Percentiles rank a stretch among this genome's conserved stretches.
Evolutionary conservation across 2,329 filamentous ascomycete genomes (phyloP).

Genomic region (Pestalotiopsis sp.): DNA sequence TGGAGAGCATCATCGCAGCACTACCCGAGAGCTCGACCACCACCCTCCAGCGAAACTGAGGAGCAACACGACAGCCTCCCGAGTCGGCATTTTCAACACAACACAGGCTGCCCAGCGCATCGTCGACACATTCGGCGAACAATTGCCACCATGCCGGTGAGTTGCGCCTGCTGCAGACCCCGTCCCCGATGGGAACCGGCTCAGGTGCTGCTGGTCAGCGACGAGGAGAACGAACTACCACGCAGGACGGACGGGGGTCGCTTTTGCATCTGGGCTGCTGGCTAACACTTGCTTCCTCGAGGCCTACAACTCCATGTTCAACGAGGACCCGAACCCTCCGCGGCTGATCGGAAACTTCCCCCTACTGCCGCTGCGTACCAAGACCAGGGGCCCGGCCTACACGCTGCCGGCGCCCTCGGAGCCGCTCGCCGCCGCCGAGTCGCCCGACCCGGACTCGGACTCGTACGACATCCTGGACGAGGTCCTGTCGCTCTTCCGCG

Average conservation of each 20-base stretch:
- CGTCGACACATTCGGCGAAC: constrained; percentile 13
- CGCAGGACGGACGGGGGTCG: not conserved
- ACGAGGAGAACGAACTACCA: not conserved
- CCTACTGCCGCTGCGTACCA: constrained; percentile 90
- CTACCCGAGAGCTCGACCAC: not conserved
- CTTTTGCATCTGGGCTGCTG: not conserved
- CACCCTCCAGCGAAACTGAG: constrained; percentile 4
- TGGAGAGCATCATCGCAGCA: constrained; percentile 4
- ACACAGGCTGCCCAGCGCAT: constrained; percentile 6
- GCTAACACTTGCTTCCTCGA: constrained; percentile 35
- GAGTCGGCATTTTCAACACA: not conserved
- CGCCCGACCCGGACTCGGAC: constrained; percentile 81
- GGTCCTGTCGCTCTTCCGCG: constrained; percentile 88
- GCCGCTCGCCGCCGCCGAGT: constrained; percentile 62
- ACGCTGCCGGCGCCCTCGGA: constrained; percentile 67
- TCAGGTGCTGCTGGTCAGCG: no score
- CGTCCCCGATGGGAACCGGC: not conserved
- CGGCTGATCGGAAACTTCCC: constrained; percentile 85
- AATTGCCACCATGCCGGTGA: constrained; percentile 49
- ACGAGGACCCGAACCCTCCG: constrained; percentile 70
- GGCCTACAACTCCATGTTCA: constrained; percentile 99
- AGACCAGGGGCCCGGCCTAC: constrained; percentile 93
- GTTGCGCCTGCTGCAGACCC: constrained; percentile 20
- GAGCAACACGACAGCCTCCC: not conserved
- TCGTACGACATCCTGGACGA: constrained; percentile 97